Base-by-base conservation (phyloP, 306 rosid genomes). In the Prunus mume region DNA sequence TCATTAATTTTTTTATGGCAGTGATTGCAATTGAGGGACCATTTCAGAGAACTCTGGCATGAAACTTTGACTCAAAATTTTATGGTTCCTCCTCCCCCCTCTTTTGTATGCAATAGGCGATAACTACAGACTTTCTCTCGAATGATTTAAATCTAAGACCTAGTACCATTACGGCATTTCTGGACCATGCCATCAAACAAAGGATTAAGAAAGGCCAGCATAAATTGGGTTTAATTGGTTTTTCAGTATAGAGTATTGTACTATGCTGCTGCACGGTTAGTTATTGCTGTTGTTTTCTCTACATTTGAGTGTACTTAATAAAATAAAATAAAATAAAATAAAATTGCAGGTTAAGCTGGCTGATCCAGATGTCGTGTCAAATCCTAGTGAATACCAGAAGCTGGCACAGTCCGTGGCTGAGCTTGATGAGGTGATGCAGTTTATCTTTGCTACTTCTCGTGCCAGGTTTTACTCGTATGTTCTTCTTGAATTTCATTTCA, bases 371-470 rank as follows among this genome's bases (percentile, higher is more conserved):
- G 52, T 92, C 3, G 92, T 91, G 41, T 88, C 96, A 38, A 90
- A 95, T 82, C 99, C 88, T 49, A 87, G 80, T 10, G 99, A 92
- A 76, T 95, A 95, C 84, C 97, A 95, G 86, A 95, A 90, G 79
- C 75, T 95, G 67, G 99, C 99, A n/a, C 99, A 95, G 54, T 95
- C 99, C 3, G 82, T 95, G 80, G 38, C 97, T 1, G 99, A 95
- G 64, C 99, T 95, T 13, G 92, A 92, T 19, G 93, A 79, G 96
- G 99, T 95, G 72, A 67, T 56, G 27, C 65, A 19, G n/a, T 54
- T 77, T 20, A 25, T 74, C 6, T 75, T 38, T 32, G 5, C 70
- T 68, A 41, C 65, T 68, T 75, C 5, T 71, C 28, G 5, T 45
- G 80, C 63, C 13, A 22, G 69, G 17, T 69, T 63, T 65, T 60